phyloP scores from a whole-genome alignment of 2,329 filamentous ascomycete species.

The Cercospora janseana region DNA sequence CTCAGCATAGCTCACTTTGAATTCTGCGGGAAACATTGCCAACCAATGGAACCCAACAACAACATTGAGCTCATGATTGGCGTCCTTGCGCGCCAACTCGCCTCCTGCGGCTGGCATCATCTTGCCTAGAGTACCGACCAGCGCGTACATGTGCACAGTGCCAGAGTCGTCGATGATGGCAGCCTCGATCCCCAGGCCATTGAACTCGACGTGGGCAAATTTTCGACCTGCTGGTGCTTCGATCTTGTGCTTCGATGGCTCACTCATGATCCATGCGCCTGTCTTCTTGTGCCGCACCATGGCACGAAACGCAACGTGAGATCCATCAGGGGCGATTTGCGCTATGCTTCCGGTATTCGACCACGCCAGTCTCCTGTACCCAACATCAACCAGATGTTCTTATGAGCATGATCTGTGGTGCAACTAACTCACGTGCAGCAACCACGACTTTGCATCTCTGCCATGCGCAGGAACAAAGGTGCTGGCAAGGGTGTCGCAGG shows the following conservation, averaged over 20 bases:
- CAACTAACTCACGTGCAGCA: slow-evolving; percentile 71
- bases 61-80: slow-evolving; percentile 68
- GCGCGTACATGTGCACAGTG: slow-evolving; percentile 70
- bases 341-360: slow-evolving; percentile 84
- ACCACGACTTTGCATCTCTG: slow-evolving; percentile 71
- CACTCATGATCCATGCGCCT: slow-evolving; percentile 73
- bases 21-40: slow-evolving; percentile 40
- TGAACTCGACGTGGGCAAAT: slow-evolving; percentile 81
- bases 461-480: slow-evolving; percentile 68
- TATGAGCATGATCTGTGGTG: background rate
- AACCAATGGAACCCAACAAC: slow-evolving; percentile 84
- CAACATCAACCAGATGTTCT: slow-evolving; percentile 12
- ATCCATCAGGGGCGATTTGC: slow-evolving; percentile 70
- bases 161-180: slow-evolving; percentile 79
- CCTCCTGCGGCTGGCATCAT: slow-evolving; percentile 54
- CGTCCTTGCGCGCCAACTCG: slow-evolving; percentile 64
- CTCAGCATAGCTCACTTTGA: slow-evolving; percentile 27
- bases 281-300: slow-evolving; percentile 66
- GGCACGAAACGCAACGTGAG: slow-evolving; percentile 68
- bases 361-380: slow-evolving; percentile 77
- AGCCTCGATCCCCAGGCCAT: slow-evolving; percentile 71
- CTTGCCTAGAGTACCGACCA: slow-evolving; percentile 70
- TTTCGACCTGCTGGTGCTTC: slow-evolving; percentile 61
- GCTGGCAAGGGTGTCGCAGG: slow-evolving; percentile 51
- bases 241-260: slow-evolving; percentile 66